Percentiles rank a stretch among this genome's conserved stretches.
Conservation (phyloP, 352 stramenopile species). For the Hyaloperonospora arabidopsidis region DNA sequence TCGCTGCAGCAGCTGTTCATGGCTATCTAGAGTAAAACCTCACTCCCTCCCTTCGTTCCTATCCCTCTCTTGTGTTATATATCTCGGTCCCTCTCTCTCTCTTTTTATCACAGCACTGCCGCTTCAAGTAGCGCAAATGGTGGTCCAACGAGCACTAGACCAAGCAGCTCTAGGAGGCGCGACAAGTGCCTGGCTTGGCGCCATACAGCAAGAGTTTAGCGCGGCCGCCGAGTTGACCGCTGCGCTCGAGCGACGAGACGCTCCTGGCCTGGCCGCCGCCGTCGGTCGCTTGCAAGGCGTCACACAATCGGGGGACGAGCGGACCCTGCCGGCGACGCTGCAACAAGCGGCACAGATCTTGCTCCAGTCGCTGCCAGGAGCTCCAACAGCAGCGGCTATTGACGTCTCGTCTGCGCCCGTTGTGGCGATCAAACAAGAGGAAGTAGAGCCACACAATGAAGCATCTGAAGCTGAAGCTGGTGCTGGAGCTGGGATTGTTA, state of each 20-base stretch:
- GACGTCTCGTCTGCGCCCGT: conserved; percentile 8
- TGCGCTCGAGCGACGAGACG: conserved; percentile 36
- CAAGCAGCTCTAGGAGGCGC: conserved; percentile 42
- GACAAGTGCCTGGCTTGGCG: conserved; percentile 44
- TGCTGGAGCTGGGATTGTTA: background rate
- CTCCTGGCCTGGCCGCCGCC: conserved; percentile 27
- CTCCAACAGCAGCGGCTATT: background rate
- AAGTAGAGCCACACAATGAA: background rate
- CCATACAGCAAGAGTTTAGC: conserved; percentile 41
- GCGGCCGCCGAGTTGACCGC: conserved; percentile 30
- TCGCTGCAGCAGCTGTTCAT: background rate
- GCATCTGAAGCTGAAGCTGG: background rate
- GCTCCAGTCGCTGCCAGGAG: conserved; percentile 7
- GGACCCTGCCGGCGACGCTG: conserved; percentile 33
- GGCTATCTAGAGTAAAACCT: background rate
- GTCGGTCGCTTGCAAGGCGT: conserved; percentile 37
- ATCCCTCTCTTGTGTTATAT: background rate
- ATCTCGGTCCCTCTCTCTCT: conserved; percentile 5
- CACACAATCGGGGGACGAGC: conserved; percentile 12
- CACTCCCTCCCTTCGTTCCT: background rate
- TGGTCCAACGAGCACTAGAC: conserved; percentile 45
- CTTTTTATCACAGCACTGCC: conserved; percentile 31
- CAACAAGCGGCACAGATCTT: conserved; percentile 36
- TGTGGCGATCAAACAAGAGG: conserved; percentile 23
- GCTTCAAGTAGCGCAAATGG: conserved; percentile 47